Evolutionary conservation across 2,329 filamentous ascomycete species (phyloP).

Genomic region (Alternaria dauci): DNA sequence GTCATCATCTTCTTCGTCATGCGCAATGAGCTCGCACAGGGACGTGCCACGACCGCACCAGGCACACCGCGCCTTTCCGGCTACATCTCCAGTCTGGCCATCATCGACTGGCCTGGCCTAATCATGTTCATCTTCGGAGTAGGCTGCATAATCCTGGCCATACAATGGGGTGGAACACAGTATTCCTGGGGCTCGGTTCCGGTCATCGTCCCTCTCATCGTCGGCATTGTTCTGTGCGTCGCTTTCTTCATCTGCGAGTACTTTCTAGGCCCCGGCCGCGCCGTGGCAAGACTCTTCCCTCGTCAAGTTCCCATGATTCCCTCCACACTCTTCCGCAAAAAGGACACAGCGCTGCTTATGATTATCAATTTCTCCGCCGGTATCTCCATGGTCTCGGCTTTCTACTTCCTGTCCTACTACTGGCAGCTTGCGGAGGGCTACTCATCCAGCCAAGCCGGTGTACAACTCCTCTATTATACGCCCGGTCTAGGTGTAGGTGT

Average conservation of each 20-base stretch:
- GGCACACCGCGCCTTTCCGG: conserved; percentile 43
- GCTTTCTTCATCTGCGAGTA: conserved; percentile 63
- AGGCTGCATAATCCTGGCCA: conserved; percentile 48
- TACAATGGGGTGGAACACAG: conserved; percentile 66
- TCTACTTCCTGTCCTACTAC: conserved; percentile 75
- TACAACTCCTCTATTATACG: conserved; percentile 69
- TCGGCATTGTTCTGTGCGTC: conserved; percentile 59
- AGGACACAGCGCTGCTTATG: conserved; percentile 69
- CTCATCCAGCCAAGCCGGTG: conserved; percentile 51
- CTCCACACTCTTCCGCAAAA: conserved; percentile 64
- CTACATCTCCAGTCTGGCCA: conserved; percentile 50
- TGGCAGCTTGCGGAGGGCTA: conserved; percentile 69
- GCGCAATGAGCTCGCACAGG: conserved; percentile 65
- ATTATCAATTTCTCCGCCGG: conserved; percentile 69
- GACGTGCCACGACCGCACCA: conserved; percentile 53
- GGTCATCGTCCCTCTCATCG: conserved; percentile 63
- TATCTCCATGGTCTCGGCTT: conserved; percentile 63
- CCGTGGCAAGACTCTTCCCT: conserved; percentile 60
- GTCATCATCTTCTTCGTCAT: conserved; percentile 65
- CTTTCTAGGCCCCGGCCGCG: conserved; percentile 60
- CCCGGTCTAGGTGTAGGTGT: conserved; percentile 69
- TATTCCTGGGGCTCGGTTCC: conserved; percentile 65
- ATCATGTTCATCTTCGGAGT: conserved; percentile 47
- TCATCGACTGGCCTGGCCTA: conserved; percentile 55
- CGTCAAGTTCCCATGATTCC: conserved; percentile 70